Evolutionary conservation across 768 basidiomycete species (phyloP).

Genomic region (Tulasnella sp.): DNA sequence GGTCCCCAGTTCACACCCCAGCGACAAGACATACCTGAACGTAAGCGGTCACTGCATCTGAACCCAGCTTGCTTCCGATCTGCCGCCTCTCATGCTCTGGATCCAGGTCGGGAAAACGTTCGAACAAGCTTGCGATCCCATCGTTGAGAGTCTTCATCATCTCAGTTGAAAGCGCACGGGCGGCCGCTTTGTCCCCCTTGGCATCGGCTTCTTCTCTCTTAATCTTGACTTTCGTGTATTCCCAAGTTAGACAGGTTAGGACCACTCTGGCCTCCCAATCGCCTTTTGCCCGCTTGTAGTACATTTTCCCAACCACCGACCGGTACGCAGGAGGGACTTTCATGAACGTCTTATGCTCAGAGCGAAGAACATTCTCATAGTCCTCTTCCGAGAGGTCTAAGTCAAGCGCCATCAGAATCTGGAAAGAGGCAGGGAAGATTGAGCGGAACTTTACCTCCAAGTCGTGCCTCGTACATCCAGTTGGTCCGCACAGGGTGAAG

Average conservation of each 20-base stretch:
- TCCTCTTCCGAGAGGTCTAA: background rate
- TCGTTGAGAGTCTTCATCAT: background rate
- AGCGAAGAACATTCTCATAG: background rate
- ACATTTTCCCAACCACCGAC: background rate
- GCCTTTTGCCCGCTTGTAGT: background rate
- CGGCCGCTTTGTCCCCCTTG: background rate
- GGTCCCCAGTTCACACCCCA: no score
- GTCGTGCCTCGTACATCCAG: background rate
- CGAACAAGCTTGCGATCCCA: background rate
- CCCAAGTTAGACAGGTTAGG: background rate
- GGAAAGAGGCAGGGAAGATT: no score
- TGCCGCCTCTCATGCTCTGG: background rate
- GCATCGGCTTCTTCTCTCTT: background rate
- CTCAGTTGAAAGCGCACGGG: background rate
- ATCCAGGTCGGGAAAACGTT: background rate
- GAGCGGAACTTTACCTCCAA: background rate
- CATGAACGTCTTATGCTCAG: background rate
- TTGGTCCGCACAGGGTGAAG: background rate
- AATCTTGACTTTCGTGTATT: background rate
- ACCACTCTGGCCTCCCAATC: background rate
- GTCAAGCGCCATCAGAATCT: rapidly evolving
- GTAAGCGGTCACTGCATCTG: background rate
- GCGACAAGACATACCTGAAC: background rate
- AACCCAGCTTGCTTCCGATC: background rate
- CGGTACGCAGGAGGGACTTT: background rate